phyloP scores from a whole-genome alignment of 208 protist species.

The Tritrichomonas musculus region DNA sequence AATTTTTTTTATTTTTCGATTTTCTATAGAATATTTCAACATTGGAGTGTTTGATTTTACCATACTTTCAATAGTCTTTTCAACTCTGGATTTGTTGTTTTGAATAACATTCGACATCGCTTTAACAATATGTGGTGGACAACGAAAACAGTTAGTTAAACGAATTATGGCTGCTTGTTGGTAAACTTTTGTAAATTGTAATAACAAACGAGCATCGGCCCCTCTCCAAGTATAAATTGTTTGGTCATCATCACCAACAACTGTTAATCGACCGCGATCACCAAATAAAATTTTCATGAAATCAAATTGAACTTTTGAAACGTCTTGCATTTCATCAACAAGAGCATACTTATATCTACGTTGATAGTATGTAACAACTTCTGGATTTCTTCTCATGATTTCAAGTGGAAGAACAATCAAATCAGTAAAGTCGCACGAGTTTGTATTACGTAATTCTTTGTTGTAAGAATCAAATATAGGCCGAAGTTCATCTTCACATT shows the following conservation, averaged over 20 bases:
- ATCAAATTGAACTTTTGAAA: slow-evolving; percentile 35
- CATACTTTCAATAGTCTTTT: not conserved
- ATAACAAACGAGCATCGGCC: not conserved
- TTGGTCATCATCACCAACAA: slow-evolving; percentile 37
- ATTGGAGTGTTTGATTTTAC: no score
- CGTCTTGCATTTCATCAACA: slow-evolving; percentile 37
- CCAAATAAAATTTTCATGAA: slow-evolving; percentile 20
- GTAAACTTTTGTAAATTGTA: not conserved
- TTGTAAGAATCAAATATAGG: slow-evolving; percentile 5
- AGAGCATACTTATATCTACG: not conserved
- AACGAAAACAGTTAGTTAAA: not conserved
- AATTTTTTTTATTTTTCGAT: not conserved
- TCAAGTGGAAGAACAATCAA: not conserved
- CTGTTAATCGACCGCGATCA: not conserved
- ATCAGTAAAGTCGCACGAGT: not conserved
- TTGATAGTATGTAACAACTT: not conserved
- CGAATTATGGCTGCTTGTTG: not conserved
- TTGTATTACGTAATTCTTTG: not conserved
- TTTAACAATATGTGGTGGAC: not conserved
- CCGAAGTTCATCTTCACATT: not conserved
- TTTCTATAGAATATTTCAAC: no score
- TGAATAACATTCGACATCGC: not conserved
- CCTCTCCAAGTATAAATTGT: slow-evolving; percentile 36
- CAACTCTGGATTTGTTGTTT: not conserved
- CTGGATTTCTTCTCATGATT: not conserved